Evolutionary conservation across 805 yeast species (phyloP).

Genomic region (Candida tibetensis): DNA sequence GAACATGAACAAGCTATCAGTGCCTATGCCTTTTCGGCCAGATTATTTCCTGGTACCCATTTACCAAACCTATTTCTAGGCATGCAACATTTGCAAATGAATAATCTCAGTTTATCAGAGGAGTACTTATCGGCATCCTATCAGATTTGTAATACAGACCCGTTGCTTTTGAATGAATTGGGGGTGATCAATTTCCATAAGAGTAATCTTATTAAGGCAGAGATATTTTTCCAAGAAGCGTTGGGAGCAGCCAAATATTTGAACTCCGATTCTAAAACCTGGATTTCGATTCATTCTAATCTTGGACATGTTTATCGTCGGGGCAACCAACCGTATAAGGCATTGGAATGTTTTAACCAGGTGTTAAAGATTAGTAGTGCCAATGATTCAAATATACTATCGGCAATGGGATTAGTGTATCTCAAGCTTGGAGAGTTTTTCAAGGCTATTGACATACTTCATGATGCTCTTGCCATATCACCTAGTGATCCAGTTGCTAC

Average conservation of each 20-base stretch:
- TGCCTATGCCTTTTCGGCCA: conserved; percentile 93
- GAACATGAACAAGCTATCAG: conserved; percentile 98
- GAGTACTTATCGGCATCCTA: conserved; percentile 78
- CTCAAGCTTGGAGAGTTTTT: conserved; percentile 62
- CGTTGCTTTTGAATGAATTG: conserved; percentile 82
- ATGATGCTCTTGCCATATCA: conserved; percentile 72
- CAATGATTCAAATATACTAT: conserved; percentile 66
- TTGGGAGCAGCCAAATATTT: conserved; percentile 62
- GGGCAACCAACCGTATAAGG: conserved; percentile 56
- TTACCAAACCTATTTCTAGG: conserved; percentile 87
- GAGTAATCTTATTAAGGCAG: conserved; percentile 64
- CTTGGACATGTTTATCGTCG: conserved; percentile 86
- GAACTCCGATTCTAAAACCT: conserved; percentile 76
- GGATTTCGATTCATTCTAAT: conserved; percentile 82
- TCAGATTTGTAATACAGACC: conserved; percentile 79
- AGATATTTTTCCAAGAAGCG: conserved; percentile 67
- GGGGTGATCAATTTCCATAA: conserved; percentile 90
- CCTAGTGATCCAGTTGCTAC: conserved; percentile 83
- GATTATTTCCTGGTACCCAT: conserved; percentile 88
- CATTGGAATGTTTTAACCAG: conserved; percentile 71
- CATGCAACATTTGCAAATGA: conserved; percentile 92
- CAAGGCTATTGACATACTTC: conserved; percentile 73
- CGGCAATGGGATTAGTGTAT: conserved; percentile 83
- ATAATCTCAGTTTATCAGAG: conserved; percentile 76
- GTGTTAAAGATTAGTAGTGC: conserved; percentile 67